Evolutionary conservation across 2,329 filamentous ascomycete genomes (phyloP).

Genomic region (Cordyceps pruinosa): DNA sequence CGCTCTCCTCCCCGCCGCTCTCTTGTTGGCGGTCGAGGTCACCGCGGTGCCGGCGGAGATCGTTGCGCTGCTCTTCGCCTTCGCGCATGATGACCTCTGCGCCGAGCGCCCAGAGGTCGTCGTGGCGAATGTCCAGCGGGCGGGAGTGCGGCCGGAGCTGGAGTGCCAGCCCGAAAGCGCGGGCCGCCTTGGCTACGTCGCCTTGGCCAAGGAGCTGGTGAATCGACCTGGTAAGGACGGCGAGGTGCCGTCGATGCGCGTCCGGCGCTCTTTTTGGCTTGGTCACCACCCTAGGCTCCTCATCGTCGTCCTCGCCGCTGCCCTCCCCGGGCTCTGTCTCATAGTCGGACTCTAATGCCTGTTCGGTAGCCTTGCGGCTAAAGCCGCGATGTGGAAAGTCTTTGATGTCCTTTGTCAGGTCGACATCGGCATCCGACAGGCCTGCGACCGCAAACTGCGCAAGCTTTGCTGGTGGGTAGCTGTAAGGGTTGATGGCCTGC

Average conservation of each 20-base stretch:
- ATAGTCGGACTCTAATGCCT: background rate
- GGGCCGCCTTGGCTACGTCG: slow-evolving; percentile 63
- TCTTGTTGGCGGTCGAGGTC: background rate
- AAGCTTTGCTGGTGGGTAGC: slow-evolving; percentile 45
- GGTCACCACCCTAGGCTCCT: slow-evolving; percentile 40
- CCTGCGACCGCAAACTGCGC: slow-evolving; percentile 49
- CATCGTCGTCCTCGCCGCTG: slow-evolving; percentile 63
- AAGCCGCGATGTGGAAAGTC: slow-evolving; percentile 46
- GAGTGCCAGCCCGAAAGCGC: slow-evolving; percentile 69
- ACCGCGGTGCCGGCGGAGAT: background rate
- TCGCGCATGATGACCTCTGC: slow-evolving; percentile 73
- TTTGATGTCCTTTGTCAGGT: slow-evolving; percentile 31
- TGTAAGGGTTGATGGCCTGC: slow-evolving; percentile 42
- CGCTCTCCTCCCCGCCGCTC: background rate
- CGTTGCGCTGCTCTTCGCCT: slow-evolving; percentile 30
- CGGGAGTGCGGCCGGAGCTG: slow-evolving; percentile 38
- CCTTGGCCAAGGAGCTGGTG: slow-evolving; percentile 65
- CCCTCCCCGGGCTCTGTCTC: background rate
- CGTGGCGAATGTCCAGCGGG: slow-evolving; percentile 59
- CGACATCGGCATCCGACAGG: slow-evolving; percentile 39
- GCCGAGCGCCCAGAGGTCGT: slow-evolving; percentile 73
- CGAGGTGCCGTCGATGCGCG: slow-evolving; percentile 45
- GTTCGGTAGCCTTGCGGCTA: background rate
- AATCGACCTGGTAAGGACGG: slow-evolving; percentile 60
- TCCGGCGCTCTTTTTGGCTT: background rate